Evolutionary conservation across 148 eudicot species (phyloP).

Genomic region (Rhododendron henanense): DNA sequence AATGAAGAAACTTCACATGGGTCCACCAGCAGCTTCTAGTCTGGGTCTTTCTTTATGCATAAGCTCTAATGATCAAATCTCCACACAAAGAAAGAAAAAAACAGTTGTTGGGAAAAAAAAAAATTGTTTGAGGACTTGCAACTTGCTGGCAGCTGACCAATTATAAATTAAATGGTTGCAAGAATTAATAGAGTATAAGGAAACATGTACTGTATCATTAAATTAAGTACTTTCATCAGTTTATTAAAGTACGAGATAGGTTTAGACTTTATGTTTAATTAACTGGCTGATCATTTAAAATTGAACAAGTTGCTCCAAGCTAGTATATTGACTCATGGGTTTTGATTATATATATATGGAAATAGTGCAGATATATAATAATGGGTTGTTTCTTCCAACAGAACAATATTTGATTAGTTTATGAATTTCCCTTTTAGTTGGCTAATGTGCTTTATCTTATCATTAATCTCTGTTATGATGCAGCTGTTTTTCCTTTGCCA

Average conservation of each 20-base stretch:
- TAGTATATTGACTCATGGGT: background rate
- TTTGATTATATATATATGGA: background rate
- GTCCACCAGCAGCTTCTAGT: background rate
- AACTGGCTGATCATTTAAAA: background rate
- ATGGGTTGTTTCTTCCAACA: background rate
- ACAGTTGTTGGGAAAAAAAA: background rate
- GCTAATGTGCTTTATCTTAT: background rate
- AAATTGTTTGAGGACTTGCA: background rate
- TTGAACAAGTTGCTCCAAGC: background rate
- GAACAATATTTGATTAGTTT: background rate
- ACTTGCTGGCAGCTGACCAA: slow-evolving; percentile 6
- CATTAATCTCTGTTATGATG: no score
- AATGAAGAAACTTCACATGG: background rate
- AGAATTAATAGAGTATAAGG: background rate
- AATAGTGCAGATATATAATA: background rate
- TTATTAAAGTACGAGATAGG: background rate
- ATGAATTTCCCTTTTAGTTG: background rate
- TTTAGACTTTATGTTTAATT: background rate
- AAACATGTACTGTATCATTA: background rate
- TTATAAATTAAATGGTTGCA: background rate
- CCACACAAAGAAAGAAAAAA: background rate
- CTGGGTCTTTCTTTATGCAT: background rate
- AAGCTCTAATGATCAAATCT: background rate
- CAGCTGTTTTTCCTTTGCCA: no score
- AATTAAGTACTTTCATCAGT: background rate